These are phyloP conservation scores for Lophiotrema nucula DNA, from an alignment of 495 filamentous ascomycete species.

Conservation along the genomic window DNA sequence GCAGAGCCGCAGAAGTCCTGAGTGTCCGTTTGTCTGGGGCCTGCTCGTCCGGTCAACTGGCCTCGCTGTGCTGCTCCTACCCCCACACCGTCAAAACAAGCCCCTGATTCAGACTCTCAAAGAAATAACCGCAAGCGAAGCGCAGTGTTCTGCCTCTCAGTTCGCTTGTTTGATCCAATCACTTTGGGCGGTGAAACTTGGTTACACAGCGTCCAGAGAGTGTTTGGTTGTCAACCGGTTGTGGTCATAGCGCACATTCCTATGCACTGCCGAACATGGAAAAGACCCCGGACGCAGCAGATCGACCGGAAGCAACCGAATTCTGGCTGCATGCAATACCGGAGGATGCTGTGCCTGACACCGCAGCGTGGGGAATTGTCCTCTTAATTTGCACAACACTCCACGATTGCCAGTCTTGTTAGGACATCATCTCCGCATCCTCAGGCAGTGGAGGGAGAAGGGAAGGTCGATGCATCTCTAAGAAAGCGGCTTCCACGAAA, in stretches of 20 bases:
- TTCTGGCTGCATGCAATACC: slow-evolving; percentile 24
- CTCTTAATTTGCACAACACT: no score
- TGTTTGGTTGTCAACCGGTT: slow-evolving; percentile 25
- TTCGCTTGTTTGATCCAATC: slow-evolving; percentile 8
- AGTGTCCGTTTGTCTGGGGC: neutral
- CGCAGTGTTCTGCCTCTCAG: neutral
- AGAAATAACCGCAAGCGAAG: neutral
- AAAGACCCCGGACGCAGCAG: slow-evolving; percentile 2
- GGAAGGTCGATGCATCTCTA: no score
- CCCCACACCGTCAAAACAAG: neutral
- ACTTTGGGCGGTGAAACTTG: neutral
- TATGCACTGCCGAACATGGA: neutral
- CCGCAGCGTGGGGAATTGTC: no score
- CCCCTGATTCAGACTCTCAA: slow-evolving; percentile 13
- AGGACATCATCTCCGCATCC: no score
- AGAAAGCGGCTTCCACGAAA: no score
- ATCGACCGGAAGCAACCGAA: slow-evolving; percentile 34
- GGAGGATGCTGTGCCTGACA: neutral
- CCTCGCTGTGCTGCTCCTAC: neutral
- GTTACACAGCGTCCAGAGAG: slow-evolving; percentile 20
- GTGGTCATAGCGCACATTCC: slow-evolving; percentile 20
- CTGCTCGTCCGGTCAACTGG: neutral
- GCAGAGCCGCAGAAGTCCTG: neutral
- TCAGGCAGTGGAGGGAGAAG: no score
- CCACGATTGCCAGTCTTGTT: no score